Percentiles rank a stretch among this genome's conserved stretches.
Evolutionary conservation across 257 asterid genomes (phyloP).

Genomic region (Echites panduratus): DNA sequence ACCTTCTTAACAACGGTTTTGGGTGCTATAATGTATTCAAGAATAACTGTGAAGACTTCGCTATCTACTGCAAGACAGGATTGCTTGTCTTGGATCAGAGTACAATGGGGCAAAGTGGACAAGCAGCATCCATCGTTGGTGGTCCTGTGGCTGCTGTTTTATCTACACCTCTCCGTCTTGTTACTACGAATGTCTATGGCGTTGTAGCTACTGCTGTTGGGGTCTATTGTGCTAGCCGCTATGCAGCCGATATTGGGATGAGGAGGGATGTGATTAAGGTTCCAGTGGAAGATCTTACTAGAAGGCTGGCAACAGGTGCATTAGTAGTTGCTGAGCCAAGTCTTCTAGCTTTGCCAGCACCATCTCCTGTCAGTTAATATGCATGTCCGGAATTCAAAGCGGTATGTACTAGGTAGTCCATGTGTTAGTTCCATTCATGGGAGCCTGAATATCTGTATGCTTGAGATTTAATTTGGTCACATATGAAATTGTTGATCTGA

Average conservation of each 20-base stretch:
- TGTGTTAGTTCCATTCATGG: background rate
- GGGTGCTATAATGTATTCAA: constrained; percentile 79
- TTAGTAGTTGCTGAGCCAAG: constrained; percentile 50
- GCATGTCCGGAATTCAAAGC: background rate
- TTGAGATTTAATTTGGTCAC: background rate
- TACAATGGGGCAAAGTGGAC: constrained; percentile 88
- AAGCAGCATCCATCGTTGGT: constrained; percentile 75
- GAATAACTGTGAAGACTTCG: constrained; percentile 92
- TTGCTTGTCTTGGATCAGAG: constrained; percentile 65
- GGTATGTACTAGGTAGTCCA: background rate
- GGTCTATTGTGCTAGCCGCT: constrained; percentile 79
- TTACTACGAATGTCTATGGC: constrained; percentile 64
- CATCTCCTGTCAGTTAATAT: constrained; percentile 25
- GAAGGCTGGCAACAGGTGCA: constrained; percentile 45
- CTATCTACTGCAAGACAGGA: constrained; percentile 95
- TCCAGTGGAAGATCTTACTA: constrained; percentile 64
- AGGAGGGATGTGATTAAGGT: constrained; percentile 73
- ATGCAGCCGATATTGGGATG: constrained; percentile 86
- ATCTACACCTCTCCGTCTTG: constrained; percentile 65
- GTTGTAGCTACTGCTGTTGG: constrained; percentile 72
- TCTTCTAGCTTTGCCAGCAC: constrained; percentile 29
- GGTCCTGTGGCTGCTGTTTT: constrained; percentile 85
- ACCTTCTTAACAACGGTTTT: constrained; percentile 73
- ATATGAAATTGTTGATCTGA: background rate
- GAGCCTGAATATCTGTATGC: background rate